Conservation (phyloP, 192 early-diverging fungal species). For the Backusella westeae region DNA sequence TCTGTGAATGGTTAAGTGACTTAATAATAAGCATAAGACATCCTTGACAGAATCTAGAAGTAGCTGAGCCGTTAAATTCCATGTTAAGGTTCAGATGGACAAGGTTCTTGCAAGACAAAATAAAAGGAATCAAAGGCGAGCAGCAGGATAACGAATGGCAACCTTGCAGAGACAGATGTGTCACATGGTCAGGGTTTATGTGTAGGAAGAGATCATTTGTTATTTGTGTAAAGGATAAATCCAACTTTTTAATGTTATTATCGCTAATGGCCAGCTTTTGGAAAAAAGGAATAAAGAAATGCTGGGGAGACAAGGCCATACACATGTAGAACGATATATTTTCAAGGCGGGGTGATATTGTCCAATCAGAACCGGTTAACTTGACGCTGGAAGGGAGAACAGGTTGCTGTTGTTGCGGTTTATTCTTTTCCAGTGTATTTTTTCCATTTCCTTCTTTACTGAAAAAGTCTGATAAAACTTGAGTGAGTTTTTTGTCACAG, state of each 20-base stretch:
- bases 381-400: background rate
- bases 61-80: background rate
- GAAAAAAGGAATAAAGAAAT: constrained; percentile 20
- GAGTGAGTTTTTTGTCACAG: constrained; percentile 1
- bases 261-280: background rate
- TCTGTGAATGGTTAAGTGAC: background rate
- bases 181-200: background rate
- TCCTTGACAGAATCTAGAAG: background rate
- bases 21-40: background rate
- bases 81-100: constrained; percentile 1
- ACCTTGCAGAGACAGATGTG: constrained; percentile 10
- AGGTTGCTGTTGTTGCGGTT: background rate
- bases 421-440: background rate
- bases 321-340: constrained; percentile 16
- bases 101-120: background rate
- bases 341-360: background rate
- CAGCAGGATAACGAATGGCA: constrained; percentile 2
- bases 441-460: background rate
- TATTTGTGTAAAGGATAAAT: constrained; percentile 15
- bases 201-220: constrained; percentile 4
- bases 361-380: background rate
- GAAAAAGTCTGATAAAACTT: constrained; percentile 5
- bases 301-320: background rate
- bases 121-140: constrained; percentile 6
- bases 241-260: background rate